phyloP scores from a whole-genome alignment of 805 yeast species.

The Saturnispora dispora region DNA sequence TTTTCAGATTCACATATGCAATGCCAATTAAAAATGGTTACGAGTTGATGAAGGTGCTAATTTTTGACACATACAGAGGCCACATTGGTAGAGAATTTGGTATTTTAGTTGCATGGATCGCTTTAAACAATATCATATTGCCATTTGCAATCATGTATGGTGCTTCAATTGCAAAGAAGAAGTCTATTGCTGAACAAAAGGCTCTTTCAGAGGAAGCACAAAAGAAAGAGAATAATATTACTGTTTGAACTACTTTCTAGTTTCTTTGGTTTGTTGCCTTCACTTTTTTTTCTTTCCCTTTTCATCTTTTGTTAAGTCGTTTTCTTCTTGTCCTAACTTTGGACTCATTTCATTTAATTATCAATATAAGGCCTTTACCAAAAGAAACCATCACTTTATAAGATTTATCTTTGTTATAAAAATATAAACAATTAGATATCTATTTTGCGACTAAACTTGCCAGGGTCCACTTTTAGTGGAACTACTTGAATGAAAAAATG shows the following conservation, averaged over 20 bases:
- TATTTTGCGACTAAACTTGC: not conserved
- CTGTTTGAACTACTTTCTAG: not conserved
- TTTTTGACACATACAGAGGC: constrained; percentile 49
- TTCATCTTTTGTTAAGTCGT: not conserved
- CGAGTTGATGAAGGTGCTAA: constrained; percentile 50
- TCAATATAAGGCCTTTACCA: not conserved
- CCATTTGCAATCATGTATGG: constrained; percentile 35
- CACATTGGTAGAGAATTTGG: constrained; percentile 24
- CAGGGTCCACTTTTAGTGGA: not conserved
- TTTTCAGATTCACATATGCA: constrained; percentile 58
- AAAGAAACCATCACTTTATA: not conserved
- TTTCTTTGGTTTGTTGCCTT: not conserved
- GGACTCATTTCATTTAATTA: no score
- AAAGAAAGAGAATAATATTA: not conserved
- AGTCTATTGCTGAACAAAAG: constrained; percentile 8
- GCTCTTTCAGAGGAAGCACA: not conserved
- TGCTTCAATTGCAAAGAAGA: constrained; percentile 10
- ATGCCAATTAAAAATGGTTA: constrained; percentile 61
- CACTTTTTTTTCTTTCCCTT: not conserved
- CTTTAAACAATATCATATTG: constrained; percentile 18
- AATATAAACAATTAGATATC: not conserved
- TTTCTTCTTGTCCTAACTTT: not conserved
- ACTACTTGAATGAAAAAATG: not conserved
- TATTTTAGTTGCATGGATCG: constrained; percentile 18
- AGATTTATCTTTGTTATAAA: not conserved